These are phyloP conservation scores for Monosporascus sp. DNA, from an alignment of 2,329 filamentous ascomycete genomes.

Conservation along the genomic window DNA sequence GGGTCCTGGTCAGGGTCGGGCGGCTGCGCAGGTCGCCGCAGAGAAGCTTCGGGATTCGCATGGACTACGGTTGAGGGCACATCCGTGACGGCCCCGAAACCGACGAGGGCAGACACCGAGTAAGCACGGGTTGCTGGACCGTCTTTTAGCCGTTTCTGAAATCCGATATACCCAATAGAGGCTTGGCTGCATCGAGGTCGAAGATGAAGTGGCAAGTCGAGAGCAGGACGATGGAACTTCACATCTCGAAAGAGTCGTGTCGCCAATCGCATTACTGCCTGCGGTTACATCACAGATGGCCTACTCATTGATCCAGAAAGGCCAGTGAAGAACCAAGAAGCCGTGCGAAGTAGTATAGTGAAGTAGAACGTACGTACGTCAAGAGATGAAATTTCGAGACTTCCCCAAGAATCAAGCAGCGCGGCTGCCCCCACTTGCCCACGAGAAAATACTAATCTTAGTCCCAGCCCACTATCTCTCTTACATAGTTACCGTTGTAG, in stretches of 20 bases:
- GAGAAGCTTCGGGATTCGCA: background rate
- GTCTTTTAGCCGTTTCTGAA: background rate
- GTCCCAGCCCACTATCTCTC: too few relatives aligned
- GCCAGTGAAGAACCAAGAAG: background rate
- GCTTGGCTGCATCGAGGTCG: conserved; percentile 6
- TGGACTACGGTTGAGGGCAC: conserved; percentile 11
- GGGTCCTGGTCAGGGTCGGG: conserved; percentile 1
- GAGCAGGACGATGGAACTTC: conserved; percentile 19
- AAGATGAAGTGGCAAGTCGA: conserved; percentile 10
- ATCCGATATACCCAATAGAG: background rate
- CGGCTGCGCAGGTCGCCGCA: conserved; percentile 2
- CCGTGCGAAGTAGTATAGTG: background rate
- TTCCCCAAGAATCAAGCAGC: background rate
- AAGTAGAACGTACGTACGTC: background rate
- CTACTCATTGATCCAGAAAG: background rate
- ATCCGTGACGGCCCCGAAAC: conserved; percentile 8
- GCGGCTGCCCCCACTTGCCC: too few relatives aligned
- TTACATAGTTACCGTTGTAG: too few relatives aligned
- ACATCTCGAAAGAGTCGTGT: conserved; percentile 25
- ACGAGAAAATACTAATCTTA: too few relatives aligned
- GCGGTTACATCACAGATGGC: conserved; percentile 18
- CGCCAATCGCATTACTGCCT: conserved; percentile 29
- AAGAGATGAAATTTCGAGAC: background rate
- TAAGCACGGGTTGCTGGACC: conserved; percentile 6
- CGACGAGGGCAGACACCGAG: conserved; percentile 7